Conservation (phyloP, 768 basidiomycete genomes). For the Lactifluus echinatus region DNA sequence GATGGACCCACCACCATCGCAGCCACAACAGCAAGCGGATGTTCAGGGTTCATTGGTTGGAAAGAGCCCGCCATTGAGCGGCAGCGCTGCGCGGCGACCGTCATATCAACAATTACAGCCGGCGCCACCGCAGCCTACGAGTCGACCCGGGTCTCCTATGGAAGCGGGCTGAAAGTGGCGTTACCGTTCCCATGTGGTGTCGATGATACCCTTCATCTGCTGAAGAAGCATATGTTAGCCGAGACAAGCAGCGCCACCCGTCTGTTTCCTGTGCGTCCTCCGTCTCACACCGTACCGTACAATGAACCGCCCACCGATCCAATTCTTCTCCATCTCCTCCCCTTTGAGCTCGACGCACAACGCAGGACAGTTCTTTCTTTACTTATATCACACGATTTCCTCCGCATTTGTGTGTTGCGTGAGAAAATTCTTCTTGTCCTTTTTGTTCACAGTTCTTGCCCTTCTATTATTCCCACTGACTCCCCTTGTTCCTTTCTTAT, state of each 20-base stretch:
- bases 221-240: slow-evolving; percentile 2
- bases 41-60: background rate
- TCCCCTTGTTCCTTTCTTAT: background rate
- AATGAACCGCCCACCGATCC: background rate
- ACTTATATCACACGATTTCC: background rate
- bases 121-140: background rate
- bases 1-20: slow-evolving; percentile 33
- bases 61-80: slow-evolving; percentile 7
- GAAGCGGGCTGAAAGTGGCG: slow-evolving; percentile 1
- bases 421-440: slow-evolving; percentile 1
- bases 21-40: slow-evolving; percentile 20
- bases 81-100: background rate
- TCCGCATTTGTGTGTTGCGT: slow-evolving; percentile 3
- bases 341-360: background rate
- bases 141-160: slow-evolving; percentile 11
- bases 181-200: background rate
- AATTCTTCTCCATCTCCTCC: background rate
- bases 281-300: background rate
- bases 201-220: background rate
- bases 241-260: background rate
- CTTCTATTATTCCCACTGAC: background rate
- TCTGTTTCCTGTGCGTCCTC: background rate
- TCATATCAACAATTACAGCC: slow-evolving; percentile 6
- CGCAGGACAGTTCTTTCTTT: slow-evolving; percentile 8
- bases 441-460: background rate